phyloP scores from a whole-genome alignment of 2,329 filamentous ascomycete genomes.

The Zymoseptoria pseudotritici region DNA sequence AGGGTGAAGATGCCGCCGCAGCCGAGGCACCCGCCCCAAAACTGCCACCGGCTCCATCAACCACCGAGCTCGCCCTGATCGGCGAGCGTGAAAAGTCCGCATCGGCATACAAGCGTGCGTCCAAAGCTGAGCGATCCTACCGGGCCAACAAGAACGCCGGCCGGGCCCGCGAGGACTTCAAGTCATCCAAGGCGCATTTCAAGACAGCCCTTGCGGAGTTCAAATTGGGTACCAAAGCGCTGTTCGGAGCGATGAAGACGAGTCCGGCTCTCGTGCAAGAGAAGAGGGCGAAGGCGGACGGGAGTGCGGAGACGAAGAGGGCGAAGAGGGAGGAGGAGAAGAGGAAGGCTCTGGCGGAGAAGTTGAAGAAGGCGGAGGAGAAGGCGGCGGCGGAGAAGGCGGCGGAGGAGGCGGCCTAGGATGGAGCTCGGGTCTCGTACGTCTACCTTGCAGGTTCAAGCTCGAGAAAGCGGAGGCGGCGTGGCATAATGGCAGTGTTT shows the following conservation, averaged over 20 bases:
- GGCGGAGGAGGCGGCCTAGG: neutral
- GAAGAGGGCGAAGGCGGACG: conserved; percentile 27
- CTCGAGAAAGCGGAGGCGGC: neutral
- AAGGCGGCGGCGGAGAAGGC: neutral
- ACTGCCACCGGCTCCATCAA: neutral
- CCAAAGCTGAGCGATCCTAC: neutral
- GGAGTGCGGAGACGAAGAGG: neutral
- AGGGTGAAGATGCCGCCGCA: neutral
- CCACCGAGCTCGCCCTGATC: neutral
- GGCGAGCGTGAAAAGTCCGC: neutral
- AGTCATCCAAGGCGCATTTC: neutral
- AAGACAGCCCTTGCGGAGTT: neutral
- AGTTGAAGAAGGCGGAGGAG: neutral
- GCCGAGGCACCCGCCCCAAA: neutral
- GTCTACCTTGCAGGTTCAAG: neutral
- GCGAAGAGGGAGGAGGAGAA: neutral
- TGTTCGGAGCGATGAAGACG: neutral
- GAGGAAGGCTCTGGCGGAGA: neutral
- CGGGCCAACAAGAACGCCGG: neutral
- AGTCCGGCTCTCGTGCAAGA: conserved; percentile 33
- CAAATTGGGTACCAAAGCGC: neutral
- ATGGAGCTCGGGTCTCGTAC: neutral
- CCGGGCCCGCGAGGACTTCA: neutral
- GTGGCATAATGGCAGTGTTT: neutral
- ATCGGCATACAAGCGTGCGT: neutral